Evolutionary conservation across 495 filamentous ascomycete species (phyloP).

Genomic region (Penicillium cosmopolitanum): DNA sequence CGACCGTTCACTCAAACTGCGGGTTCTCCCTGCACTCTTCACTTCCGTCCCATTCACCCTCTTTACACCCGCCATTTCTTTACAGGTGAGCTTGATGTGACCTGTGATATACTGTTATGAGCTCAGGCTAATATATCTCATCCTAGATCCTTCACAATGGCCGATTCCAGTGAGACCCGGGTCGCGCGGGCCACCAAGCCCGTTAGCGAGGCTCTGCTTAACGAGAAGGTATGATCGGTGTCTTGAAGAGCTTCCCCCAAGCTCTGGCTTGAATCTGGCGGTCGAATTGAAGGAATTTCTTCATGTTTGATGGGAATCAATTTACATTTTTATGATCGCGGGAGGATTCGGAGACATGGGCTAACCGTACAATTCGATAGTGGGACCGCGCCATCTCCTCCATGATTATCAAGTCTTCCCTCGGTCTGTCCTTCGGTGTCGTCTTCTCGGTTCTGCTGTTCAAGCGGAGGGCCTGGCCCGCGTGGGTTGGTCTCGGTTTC

Average conservation of each 20-base stretch:
- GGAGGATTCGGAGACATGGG: constrained; percentile 18
- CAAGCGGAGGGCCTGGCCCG: constrained; percentile 96
- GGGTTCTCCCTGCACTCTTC: constrained; percentile 37
- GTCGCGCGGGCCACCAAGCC: constrained; percentile 65
- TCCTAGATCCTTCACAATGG: constrained; percentile 52
- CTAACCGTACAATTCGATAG: constrained; percentile 51
- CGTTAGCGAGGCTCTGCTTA: constrained; percentile 90
- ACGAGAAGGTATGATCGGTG: constrained; percentile 77
- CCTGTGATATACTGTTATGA: neutral
- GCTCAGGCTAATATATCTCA: constrained; percentile 1
- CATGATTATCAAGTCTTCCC: constrained; percentile 88
- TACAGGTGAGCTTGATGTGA: constrained; percentile 10
- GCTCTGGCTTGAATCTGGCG: neutral
- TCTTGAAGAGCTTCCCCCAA: constrained; percentile 1
- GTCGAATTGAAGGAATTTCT: neutral
- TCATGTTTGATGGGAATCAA: neutral
- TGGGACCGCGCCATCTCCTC: constrained; percentile 98
- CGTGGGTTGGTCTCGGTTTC: constrained; percentile 88
- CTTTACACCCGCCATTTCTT: constrained; percentile 24
- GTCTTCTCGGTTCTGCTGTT: constrained; percentile 98
- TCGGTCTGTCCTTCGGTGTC: constrained; percentile 94
- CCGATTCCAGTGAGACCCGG: constrained; percentile 56
- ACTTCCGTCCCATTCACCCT: constrained; percentile 23
- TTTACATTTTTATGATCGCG: neutral
- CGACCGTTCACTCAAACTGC: constrained; percentile 36